Percentiles rank a stretch among this genome's conserved stretches.
Evolutionary conservation across 305 asterid species (phyloP).

Genomic region (Euphrasia arctica): DNA sequence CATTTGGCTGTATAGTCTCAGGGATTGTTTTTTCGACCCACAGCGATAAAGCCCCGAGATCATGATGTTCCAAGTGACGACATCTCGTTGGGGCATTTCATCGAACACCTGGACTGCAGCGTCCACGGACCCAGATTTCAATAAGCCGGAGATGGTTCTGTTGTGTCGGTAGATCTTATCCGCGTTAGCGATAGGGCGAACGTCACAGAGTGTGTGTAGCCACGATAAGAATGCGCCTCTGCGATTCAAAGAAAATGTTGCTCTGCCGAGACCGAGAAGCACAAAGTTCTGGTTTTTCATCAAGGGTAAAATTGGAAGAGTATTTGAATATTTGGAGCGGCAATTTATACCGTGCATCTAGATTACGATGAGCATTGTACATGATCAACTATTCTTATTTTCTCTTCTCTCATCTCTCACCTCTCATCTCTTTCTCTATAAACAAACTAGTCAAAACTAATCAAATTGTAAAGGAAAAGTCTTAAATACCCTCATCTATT

Average conservation of each 20-base stretch:
- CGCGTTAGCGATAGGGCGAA: not conserved
- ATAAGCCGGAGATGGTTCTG: constrained; percentile 27
- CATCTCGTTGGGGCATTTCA: constrained; percentile 60
- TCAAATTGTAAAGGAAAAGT: no score
- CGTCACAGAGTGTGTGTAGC: constrained; percentile 8
- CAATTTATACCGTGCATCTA: no score
- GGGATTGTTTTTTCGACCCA: constrained; percentile 37
- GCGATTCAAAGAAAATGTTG: constrained; percentile 19
- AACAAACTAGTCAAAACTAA: no score
- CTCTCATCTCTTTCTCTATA: no score
- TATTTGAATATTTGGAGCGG: no score
- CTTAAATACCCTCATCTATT: no score
- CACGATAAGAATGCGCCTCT: constrained; percentile 17
- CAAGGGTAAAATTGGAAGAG: constrained; percentile 6
- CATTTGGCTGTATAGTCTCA: constrained; percentile 42
- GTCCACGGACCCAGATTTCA: constrained; percentile 38
- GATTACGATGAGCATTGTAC: no score
- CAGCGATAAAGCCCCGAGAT: constrained; percentile 43
- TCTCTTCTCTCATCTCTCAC: no score
- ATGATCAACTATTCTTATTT: no score
- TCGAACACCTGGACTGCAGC: constrained; percentile 52
- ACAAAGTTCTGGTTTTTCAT: constrained; percentile 35
- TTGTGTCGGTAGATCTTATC: constrained; percentile 30
- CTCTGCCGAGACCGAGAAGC: constrained; percentile 29
- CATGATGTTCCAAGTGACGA: constrained; percentile 60